A percentile compares a stretch with the other conserved stretches of the same genome.
phyloP scores from a whole-genome alignment of 495 filamentous ascomycete genomes.

The Lepraria neglecta region DNA sequence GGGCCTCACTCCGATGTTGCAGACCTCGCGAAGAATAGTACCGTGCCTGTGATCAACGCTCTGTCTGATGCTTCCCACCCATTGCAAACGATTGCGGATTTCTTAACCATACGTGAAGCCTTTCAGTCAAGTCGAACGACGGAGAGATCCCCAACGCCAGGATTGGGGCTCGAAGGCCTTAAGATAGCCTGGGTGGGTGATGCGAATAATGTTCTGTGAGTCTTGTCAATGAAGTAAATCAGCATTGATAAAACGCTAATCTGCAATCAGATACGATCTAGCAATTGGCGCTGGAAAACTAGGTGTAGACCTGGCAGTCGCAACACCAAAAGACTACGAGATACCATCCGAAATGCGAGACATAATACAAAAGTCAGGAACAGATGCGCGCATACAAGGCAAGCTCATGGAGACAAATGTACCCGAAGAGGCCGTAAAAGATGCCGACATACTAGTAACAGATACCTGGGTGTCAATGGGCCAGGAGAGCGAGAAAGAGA shows the following conservation, averaged over 20 bases:
- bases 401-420: slow-evolving; percentile 64
- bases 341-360: slow-evolving; percentile 66
- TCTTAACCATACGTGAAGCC: slow-evolving; percentile 78
- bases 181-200: slow-evolving; percentile 96
- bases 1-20: slow-evolving; percentile 76
- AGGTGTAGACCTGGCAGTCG: slow-evolving; percentile 77
- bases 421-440: slow-evolving; percentile 82
- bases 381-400: slow-evolving; percentile 52
- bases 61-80: slow-evolving; percentile 85
- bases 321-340: slow-evolving; percentile 74
- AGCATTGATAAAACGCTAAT: background rate
- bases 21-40: slow-evolving; percentile 68
- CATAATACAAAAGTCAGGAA: slow-evolving; percentile 56
- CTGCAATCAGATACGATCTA: slow-evolving; percentile 48
- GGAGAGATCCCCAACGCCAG: slow-evolving; percentile 31
- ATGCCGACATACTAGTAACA: slow-evolving; percentile 85
- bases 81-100: slow-evolving; percentile 87
- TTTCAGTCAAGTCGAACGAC: slow-evolving; percentile 47
- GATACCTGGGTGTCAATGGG: slow-evolving; percentile 99
- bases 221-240: background rate
- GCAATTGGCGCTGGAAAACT: slow-evolving; percentile 79
- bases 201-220: slow-evolving; percentile 71
- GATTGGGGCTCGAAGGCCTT: slow-evolving; percentile 68
- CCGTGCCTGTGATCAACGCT: slow-evolving; percentile 91
- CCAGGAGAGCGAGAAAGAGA: slow-evolving; percentile 75